These are phyloP conservation scores for Yamadazyma mexicana DNA, from an alignment of 1,139 yeast species.

Conservation along the genomic window DNA sequence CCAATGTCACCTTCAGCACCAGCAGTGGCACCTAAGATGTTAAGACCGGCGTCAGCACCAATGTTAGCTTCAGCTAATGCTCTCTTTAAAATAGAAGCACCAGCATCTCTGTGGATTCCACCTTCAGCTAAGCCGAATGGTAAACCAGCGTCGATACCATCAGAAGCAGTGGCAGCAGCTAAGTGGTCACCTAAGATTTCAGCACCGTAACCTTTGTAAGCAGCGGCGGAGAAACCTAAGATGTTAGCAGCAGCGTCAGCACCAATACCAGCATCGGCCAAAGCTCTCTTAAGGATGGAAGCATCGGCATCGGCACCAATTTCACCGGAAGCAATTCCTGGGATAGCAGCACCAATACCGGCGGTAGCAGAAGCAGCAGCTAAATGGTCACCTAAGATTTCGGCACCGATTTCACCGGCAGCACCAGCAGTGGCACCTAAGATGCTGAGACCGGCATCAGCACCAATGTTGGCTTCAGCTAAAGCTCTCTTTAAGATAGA, in stretches of 20 bases:
- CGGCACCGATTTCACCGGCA: slow-evolving; percentile 11
- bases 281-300: slow-evolving; percentile 12
- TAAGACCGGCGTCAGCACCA: slow-evolving; percentile 15
- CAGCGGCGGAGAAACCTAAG: slow-evolving; percentile 10
- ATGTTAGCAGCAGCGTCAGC: slow-evolving; percentile 14
- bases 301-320: slow-evolving; percentile 10
- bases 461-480: slow-evolving; percentile 15
- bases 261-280: slow-evolving; percentile 14
- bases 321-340: slow-evolving; percentile 11
- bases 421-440: slow-evolving; percentile 11
- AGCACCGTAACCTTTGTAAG: slow-evolving; percentile 11
- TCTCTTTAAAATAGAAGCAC: slow-evolving; percentile 13
- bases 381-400: slow-evolving; percentile 12
- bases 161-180: slow-evolving; percentile 9
- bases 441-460: slow-evolving; percentile 12
- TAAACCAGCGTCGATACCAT: slow-evolving; percentile 4
- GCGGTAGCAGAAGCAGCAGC: slow-evolving; percentile 12
- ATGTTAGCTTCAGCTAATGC: slow-evolving; percentile 7
- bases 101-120: slow-evolving; percentile 10
- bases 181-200: slow-evolving; percentile 13
- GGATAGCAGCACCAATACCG: slow-evolving; percentile 10
- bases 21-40: slow-evolving; percentile 7
- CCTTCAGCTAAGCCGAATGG: slow-evolving; percentile 11
- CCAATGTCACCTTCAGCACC: slow-evolving; percentile 8
- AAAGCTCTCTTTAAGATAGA: slow-evolving; percentile 15